A percentile compares a stretch with the other conserved stretches of the same genome.
These are phyloP conservation scores for Cronartium quercuum DNA, from an alignment of 1,284 basidiomycete genomes.

Conservation along the genomic window DNA sequence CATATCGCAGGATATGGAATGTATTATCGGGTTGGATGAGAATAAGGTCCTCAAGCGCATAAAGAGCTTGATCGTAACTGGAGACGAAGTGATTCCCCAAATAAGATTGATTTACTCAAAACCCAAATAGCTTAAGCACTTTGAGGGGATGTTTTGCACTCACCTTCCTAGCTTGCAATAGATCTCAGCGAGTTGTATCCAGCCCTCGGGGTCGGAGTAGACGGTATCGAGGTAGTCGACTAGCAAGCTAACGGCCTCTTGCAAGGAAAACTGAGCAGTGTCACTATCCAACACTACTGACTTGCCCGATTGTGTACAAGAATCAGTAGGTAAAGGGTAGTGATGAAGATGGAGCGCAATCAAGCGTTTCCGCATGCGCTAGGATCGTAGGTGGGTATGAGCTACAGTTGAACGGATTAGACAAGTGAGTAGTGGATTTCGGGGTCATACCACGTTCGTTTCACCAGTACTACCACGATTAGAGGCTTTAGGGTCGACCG, in stretches of 20 bases:
- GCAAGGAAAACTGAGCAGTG: slow-evolving; percentile 28
- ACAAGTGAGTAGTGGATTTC: neutral
- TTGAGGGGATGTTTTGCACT: slow-evolving; percentile 43
- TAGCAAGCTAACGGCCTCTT: slow-evolving; percentile 67
- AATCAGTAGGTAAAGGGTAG: slow-evolving; percentile 50
- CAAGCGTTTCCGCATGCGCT: slow-evolving; percentile 77
- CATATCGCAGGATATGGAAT: slow-evolving; percentile 71
- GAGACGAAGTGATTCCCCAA: neutral
- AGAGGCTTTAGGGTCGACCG: slow-evolving; percentile 10
- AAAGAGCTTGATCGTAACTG: slow-evolving; percentile 61
- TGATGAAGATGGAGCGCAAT: slow-evolving; percentile 58
- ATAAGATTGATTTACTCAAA: neutral
- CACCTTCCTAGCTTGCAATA: slow-evolving; percentile 74
- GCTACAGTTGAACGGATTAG: neutral
- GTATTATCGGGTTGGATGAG: slow-evolving; percentile 77
- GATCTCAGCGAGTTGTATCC: slow-evolving; percentile 85
- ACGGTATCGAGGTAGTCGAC: slow-evolving; percentile 80
- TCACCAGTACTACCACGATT: slow-evolving; percentile 53
- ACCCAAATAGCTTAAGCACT: slow-evolving; percentile 40
- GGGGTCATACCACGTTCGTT: slow-evolving; percentile 65
- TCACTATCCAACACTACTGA: slow-evolving; percentile 37
- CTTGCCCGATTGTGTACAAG: slow-evolving; percentile 54
- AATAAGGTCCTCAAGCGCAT: slow-evolving; percentile 71
- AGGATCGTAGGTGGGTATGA: neutral
- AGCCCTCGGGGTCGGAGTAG: slow-evolving; percentile 84